phyloP scores from a whole-genome alignment of 2,329 filamentous ascomycete genomes.

The Calonectria leucothoes region DNA sequence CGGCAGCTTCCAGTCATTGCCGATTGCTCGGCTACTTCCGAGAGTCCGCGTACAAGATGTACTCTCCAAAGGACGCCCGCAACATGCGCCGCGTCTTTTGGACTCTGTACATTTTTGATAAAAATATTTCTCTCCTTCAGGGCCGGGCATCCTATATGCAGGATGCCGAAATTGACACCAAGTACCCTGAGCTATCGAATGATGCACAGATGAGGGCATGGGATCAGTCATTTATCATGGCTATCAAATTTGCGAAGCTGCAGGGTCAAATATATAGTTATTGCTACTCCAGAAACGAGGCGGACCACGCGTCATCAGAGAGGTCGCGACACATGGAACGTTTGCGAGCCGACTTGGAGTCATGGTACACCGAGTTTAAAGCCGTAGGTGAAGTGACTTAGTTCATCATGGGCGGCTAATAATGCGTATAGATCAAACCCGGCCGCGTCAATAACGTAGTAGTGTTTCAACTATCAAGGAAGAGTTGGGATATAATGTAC shows the following conservation, averaged over 20 bases:
- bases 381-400: not conserved
- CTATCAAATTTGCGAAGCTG: constrained; percentile 21
- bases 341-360: constrained; percentile 14
- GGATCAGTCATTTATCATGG: constrained; percentile 24
- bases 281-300: not conserved
- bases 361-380: constrained; percentile 26
- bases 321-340: constrained; percentile 19
- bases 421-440: constrained; percentile 6
- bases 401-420: not conserved
- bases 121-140: constrained; percentile 26
- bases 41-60: constrained; percentile 28
- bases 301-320: not conserved
- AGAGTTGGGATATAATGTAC: constrained; percentile 36
- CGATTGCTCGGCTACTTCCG: constrained; percentile 36
- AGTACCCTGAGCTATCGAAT: constrained; percentile 14
- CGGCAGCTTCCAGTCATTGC: constrained; percentile 27
- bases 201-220: constrained; percentile 23
- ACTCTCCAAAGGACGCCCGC: constrained; percentile 12
- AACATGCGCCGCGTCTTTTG: constrained; percentile 31
- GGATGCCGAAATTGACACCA: constrained; percentile 29
- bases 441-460: constrained; percentile 16
- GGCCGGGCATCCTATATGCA: constrained; percentile 31
- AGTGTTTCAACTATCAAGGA: constrained; percentile 13
- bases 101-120: constrained; percentile 34
- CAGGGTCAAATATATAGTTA: constrained; percentile 24